A percentile compares a stretch with the other conserved stretches of the same genome.
phyloP scores from a whole-genome alignment of 1,284 basidiomycete species.

The Cystobasidium sp. region DNA sequence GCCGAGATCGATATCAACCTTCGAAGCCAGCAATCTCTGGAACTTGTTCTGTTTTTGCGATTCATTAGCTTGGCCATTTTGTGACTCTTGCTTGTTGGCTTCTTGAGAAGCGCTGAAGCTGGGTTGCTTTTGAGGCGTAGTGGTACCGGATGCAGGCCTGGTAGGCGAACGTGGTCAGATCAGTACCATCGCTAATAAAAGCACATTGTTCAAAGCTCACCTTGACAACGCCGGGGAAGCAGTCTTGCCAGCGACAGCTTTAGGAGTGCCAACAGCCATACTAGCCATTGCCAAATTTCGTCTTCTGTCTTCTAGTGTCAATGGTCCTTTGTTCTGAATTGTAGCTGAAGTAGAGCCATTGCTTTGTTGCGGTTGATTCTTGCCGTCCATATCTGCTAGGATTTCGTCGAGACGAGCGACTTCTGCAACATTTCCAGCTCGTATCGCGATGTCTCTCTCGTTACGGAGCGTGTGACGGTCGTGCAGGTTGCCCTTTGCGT shows the following conservation, averaged over 20 bases:
- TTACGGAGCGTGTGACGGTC: constrained; percentile 35
- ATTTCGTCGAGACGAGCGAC: constrained; percentile 24
- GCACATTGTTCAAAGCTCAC: background rate
- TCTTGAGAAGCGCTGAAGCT: constrained; percentile 8
- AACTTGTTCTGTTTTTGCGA: constrained; percentile 27
- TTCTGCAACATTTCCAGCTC: constrained; percentile 28
- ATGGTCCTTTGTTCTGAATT: constrained; percentile 5
- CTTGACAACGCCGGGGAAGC: constrained; percentile 16
- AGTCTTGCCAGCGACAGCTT: constrained; percentile 31
- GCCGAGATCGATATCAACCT: constrained; percentile 41
- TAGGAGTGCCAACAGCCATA: constrained; percentile 34
- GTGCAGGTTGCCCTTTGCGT: constrained; percentile 25
- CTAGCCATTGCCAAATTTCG: constrained; percentile 26
- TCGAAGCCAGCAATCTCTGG: constrained; percentile 34
- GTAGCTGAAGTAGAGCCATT: background rate
- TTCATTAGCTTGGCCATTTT: background rate
- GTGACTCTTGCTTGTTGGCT: background rate
- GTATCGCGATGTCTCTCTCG: constrained; percentile 38
- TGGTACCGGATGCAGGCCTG: constrained; percentile 32
- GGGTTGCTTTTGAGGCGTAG: constrained; percentile 27
- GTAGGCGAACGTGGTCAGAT: background rate
- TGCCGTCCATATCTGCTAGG: constrained; percentile 12
- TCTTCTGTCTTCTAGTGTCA: constrained; percentile 30
- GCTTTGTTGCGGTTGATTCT: background rate
- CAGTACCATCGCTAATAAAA: background rate